These are phyloP conservation scores for Fusarium duplospermum DNA, from an alignment of 2,329 filamentous ascomycete genomes.

Conservation along the genomic window DNA sequence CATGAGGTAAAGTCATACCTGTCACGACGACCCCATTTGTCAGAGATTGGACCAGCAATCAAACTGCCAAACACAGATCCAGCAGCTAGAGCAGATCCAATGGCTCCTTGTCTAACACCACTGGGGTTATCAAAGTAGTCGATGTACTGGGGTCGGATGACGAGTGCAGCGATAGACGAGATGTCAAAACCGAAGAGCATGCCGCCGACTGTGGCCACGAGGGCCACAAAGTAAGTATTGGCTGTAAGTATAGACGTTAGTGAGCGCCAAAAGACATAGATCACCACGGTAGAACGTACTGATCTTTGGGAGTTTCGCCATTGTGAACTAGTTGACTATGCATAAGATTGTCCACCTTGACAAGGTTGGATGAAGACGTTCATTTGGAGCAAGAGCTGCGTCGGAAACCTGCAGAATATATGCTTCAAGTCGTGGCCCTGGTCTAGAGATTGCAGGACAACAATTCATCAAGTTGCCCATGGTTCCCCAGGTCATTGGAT, in stretches of 20 bases:
- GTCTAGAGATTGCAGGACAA: neutral
- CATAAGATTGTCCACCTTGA: neutral
- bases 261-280: too few relatives aligned
- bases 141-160: constrained; percentile 26
- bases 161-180: constrained; percentile 13
- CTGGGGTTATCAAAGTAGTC: constrained; percentile 19
- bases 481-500: neutral
- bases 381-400: neutral
- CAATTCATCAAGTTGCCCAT: neutral
- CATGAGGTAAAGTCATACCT: neutral
- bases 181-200: constrained; percentile 30
- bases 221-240: constrained; percentile 16
- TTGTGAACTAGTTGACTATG: neutral
- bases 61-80: constrained; percentile 22
- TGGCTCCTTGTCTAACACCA: constrained; percentile 17
- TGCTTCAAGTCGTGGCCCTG: neutral
- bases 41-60: constrained; percentile 22
- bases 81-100: constrained; percentile 22
- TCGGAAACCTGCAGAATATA: neutral
- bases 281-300: neutral
- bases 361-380: neutral
- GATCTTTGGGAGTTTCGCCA: constrained; percentile 13
- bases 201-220: constrained; percentile 15
- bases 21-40: constrained; percentile 17
- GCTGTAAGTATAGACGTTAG: neutral